Conservation (phyloP, 2,329 filamentous ascomycete species). For the Penicillium brevicompactum region DNA sequence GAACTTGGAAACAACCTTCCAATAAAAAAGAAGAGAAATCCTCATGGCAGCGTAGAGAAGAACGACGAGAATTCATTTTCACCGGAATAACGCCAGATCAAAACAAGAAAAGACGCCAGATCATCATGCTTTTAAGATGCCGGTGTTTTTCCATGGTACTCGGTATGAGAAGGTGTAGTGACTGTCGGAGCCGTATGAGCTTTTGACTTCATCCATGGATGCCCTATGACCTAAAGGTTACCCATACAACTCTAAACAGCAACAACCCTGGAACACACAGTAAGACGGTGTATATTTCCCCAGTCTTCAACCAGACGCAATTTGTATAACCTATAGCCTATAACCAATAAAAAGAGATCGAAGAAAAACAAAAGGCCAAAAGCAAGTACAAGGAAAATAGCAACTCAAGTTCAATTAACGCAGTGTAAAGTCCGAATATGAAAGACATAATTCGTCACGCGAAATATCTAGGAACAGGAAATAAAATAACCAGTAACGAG, state of each 20-base stretch:
- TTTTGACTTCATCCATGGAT: too few relatives aligned
- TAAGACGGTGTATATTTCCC: not conserved
- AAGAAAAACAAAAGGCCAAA: not conserved
- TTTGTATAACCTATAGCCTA: not conserved
- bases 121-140: too few relatives aligned
- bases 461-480: conserved; percentile 2
- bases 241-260: not conserved
- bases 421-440: conserved; percentile 8
- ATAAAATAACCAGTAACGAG: conserved; percentile 6
- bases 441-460: conserved; percentile 11
- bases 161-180: too few relatives aligned
- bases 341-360: too few relatives aligned
- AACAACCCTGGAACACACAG: not conserved
- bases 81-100: too few relatives aligned
- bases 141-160: too few relatives aligned
- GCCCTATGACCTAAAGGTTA: not conserved
- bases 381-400: not conserved
- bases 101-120: too few relatives aligned
- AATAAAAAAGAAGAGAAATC: too few relatives aligned
- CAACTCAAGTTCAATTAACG: conserved; percentile 4
- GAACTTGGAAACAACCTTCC: too few relatives aligned
- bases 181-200: too few relatives aligned
- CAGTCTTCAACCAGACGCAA: not conserved
- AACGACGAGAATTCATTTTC: too few relatives aligned
- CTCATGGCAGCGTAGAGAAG: too few relatives aligned